A percentile compares a stretch with the other conserved stretches of the same genome.
phyloP scores from a whole-genome alignment of 768 basidiomycete genomes.

The Amanita polypyramis region DNA sequence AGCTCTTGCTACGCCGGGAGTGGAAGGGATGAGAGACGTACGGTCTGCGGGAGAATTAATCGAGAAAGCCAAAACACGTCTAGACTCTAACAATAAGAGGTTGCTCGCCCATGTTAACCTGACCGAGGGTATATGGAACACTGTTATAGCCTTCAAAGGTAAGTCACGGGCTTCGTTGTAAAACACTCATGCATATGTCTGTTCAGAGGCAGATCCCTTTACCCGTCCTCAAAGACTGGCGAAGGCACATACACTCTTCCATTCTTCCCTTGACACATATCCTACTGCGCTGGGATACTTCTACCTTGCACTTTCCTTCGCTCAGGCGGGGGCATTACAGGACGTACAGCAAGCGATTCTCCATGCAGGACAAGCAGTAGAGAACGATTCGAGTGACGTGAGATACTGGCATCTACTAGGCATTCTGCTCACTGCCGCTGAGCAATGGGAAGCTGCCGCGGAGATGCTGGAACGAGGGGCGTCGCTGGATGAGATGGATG shows the following conservation, averaged over 20 bases:
- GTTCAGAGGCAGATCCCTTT: constrained; percentile 52
- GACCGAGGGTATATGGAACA: constrained; percentile 66
- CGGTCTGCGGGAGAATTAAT: constrained; percentile 52
- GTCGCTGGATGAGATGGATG: constrained; percentile 32
- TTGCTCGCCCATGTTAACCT: constrained; percentile 50
- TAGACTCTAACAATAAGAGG: constrained; percentile 37
- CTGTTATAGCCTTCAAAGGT: constrained; percentile 65
- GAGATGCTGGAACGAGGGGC: constrained; percentile 75
- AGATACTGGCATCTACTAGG: constrained; percentile 91
- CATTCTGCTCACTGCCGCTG: constrained; percentile 64
- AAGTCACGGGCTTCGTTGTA: constrained; percentile 8
- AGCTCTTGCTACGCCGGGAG: constrained; percentile 15
- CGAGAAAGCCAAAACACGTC: constrained; percentile 46
- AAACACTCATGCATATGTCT: neutral
- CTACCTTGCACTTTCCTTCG: constrained; percentile 70
- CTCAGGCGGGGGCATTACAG: constrained; percentile 52
- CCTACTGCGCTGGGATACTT: constrained; percentile 55
- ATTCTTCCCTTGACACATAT: constrained; percentile 33
- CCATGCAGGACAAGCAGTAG: constrained; percentile 62
- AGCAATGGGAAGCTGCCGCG: constrained; percentile 70
- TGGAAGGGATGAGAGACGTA: constrained; percentile 41
- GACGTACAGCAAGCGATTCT: constrained; percentile 59
- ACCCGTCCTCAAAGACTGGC: constrained; percentile 50
- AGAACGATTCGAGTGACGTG: constrained; percentile 48
- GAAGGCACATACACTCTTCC: constrained; percentile 41